Percentiles rank a stretch among this genome's conserved stretches.
These are phyloP conservation scores for Cercospora citrullina DNA, from an alignment of 2,329 filamentous ascomycete genomes.

Conservation along the genomic window DNA sequence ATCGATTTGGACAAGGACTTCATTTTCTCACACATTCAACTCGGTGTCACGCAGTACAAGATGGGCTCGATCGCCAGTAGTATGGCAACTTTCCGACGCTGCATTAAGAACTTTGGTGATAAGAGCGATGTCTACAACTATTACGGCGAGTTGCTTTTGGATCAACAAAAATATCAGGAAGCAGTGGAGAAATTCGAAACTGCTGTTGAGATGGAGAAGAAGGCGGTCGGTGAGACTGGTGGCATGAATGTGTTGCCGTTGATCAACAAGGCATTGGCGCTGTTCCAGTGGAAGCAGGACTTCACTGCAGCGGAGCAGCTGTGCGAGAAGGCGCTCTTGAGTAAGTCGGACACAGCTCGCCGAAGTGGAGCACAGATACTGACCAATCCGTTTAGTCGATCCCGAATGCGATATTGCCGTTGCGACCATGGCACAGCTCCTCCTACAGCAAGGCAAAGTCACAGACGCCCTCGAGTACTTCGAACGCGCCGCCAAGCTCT, in stretches of 20 bases:
- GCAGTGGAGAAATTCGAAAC: constrained; percentile 98
- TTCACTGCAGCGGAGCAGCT: constrained; percentile 92
- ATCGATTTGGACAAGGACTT: constrained; percentile 95
- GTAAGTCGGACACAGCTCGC: constrained; percentile 57
- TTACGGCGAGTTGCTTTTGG: constrained; percentile 93
- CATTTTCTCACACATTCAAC: constrained; percentile 99
- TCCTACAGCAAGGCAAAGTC: constrained; percentile 97
- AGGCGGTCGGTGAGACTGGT: constrained; percentile 65
- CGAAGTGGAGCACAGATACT: constrained; percentile 32
- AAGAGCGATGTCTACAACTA: constrained; percentile 99
- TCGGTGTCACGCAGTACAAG: constrained; percentile 99
- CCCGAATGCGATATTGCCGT: constrained; percentile 98
- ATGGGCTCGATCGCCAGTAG: constrained; percentile 97
- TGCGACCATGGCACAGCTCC: constrained; percentile 95
- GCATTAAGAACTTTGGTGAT: constrained; percentile 97
- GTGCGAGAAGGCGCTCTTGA: constrained; percentile 95
- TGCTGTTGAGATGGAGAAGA: constrained; percentile 98
- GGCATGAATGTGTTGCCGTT: constrained; percentile 96
- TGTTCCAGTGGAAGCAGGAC: constrained; percentile 99
- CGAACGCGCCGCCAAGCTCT: constrained; percentile 90
- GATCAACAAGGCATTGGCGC: constrained; percentile 95
- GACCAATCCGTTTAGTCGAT: constrained; percentile 65
- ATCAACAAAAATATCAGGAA: constrained; percentile 93
- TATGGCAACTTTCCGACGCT: constrained; percentile 96
- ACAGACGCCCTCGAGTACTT: constrained; percentile 95